Base-by-base conservation (phyloP, 306 rosid species). In the Cucurbita ficifolia region DNA sequence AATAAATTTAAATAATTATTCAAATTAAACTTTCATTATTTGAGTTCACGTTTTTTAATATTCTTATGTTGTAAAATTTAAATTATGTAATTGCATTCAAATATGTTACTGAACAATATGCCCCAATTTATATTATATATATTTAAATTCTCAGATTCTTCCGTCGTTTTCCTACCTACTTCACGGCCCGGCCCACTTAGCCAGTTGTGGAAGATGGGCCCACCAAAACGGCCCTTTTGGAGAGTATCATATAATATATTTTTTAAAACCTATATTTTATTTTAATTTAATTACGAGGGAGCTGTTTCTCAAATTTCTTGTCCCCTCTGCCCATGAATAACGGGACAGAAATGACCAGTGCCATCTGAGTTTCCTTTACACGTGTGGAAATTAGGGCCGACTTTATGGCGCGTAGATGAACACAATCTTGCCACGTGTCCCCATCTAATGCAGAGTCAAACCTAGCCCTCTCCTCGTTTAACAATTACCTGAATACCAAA, bases 281-380 rank as follows among this genome's bases (percentile, higher is more conserved):
- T 29, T 3, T 8, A n/a, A 52, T 36, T 62, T 16, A 42, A 29
- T 29, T 29, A 29, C 33, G 33, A 29, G 18, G 51, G 6, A 65
- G 72, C 72, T 65, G 53, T 5, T 22, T 65, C 42, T 19, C 38
- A 9, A 65, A 53, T 53, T 65, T 65, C 38, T 65, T 65, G 72
- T 65, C 53, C 11, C 72, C 72, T 65, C 72, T 65, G 72, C 53
- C 72, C 53, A 11, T 19, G 53, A 65, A 65, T 43, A 65, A 65
- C 72, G 72, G 53, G 53, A 38, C 72, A 65, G 72, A 65, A 18
- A 43, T 67, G 19, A 21, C 72, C 39, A 67, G 72, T 67, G 72
- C 10, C 18, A 8, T 39, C 10, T n/a, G 2, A 12, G 22, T 10
- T 10, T 40, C 19, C 12, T 21, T 67, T 45, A 45, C 72, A 67